A percentile compares a stretch with the other conserved stretches of the same genome.
Conservation (phyloP, 192 early-diverging fungal species). For the Backusella macrospora region DNA sequence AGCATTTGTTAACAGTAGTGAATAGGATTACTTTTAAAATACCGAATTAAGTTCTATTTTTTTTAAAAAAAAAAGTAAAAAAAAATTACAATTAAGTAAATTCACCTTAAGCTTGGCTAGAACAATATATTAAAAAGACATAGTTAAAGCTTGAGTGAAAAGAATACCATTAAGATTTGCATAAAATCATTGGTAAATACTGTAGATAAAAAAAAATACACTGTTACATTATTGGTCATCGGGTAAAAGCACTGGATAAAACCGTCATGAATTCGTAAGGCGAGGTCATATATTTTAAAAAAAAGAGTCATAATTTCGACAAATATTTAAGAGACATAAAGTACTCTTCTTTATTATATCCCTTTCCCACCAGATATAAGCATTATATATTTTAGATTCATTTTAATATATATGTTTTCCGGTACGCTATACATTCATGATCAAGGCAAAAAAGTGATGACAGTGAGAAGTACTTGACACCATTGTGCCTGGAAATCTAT, state of each 20-base stretch:
- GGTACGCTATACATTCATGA: not conserved
- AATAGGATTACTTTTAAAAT: too few species aligned
- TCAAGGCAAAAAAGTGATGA: not conserved
- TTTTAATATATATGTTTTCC: not conserved
- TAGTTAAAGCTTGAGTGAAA: not conserved
- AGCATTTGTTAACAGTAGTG: too few species aligned
- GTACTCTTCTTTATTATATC: not conserved
- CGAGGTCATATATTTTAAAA: not conserved
- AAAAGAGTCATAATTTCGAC: slow-evolving; percentile 3
- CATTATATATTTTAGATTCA: not conserved
- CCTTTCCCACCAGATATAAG: not conserved
- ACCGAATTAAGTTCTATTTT: too few species aligned
- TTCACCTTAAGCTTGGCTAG: too few species aligned
- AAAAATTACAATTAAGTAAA: too few species aligned
- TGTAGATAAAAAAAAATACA: not conserved
- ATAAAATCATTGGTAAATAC: not conserved
- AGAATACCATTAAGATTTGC: not conserved
- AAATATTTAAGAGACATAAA: not conserved
- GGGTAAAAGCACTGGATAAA: slow-evolving; percentile 13
- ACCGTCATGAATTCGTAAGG: not conserved
- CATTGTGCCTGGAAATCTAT: not conserved
- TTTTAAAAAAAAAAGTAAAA: too few species aligned
- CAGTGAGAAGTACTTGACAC: not conserved
- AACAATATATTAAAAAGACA: not conserved
- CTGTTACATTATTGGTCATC: not conserved